Base-by-base conservation (phyloP, 2,329 filamentous ascomycete genomes). In the Xylariales sp. region DNA sequence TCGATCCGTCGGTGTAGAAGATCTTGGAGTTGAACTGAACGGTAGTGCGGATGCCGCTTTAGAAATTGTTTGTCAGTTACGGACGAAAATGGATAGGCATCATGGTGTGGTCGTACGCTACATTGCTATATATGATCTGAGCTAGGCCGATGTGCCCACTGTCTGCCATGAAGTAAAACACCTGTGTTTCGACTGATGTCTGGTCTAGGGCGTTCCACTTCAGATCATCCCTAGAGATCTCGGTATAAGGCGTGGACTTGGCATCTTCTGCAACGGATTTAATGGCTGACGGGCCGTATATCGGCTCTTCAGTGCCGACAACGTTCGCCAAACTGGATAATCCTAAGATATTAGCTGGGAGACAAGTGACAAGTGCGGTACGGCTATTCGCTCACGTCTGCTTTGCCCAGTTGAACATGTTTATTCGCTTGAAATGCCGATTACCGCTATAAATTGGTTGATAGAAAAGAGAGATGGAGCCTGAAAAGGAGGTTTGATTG, bases 121-220 rank as follows among this genome's bases (percentile, higher is more conserved):
- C 92, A 82, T 97, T 97, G 85, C 93, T 98, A 86, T 98, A 97
- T 80, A 99, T 97, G 81, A 98, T 87, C 85, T 99, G 96, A 68
- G 89, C 89, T 81, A 97, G 88, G 61, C 87, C 93, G 71, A 94
- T 81, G 71, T 90, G 86, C 58, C 96, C 96, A 68, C 84, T 89
- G 70, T 97, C 92, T 64, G 91, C 85, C 81, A 90, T 90, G 77
- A 97, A 83, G 83, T 99, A 99, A 83, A 97, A 99, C 70, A 88
- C 94, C 84, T 97, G 92, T 36, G 93, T 97, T 86, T 99, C 96
- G 74, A 98, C 96, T 77, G 88, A 92, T 71, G 96, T 98, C 76
- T 90, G 91, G 73, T 93, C 91, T 84, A 94, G 87, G 32, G 86
- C 89, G 75, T 85, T 83, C 96, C 96, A 99, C 84, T 90, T 92